Base-by-base conservation (phyloP, 2,329 filamentous ascomycete genomes). In the Akanthomyces dipterigenus region DNA sequence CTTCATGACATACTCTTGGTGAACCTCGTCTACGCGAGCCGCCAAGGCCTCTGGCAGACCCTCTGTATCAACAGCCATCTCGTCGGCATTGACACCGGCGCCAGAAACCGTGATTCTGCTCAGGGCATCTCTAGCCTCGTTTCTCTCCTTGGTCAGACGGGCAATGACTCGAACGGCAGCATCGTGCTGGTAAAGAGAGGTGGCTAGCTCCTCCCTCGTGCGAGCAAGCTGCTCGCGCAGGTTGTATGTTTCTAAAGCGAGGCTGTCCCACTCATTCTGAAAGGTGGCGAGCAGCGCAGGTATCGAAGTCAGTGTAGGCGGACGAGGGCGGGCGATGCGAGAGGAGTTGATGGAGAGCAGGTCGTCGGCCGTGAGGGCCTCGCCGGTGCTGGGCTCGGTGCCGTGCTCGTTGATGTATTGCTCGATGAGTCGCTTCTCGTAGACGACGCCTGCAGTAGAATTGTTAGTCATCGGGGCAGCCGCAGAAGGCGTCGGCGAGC, bases 211-310 rank as follows among this genome's bases (percentile, higher is more conserved):
- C 77, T 97, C 93, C 66, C 93, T 83, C 46, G 93, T 96, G 72
- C 96, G 90, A 56, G 88, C 83, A 64, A 99, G 81, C 72, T 96
- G 91, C 74, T 97, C 90, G 77, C 90, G 89, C 63, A 98, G 79
- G 67, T 91, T 95, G 74, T 92, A 97, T 55, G 91, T 90, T 77
- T 99, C 95, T 40, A 98, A 80, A 14, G 93, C 91, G 49, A 97
- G 79, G 9, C 93, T 88, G 73, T 99, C 95, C 95, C 95, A 99
- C 81, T 99, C 95, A 74, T 96, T 96, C 75, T 99, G 95, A 75
- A 99, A 98, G 43, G 93, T 89, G 55, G 91, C 89, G 61, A 99
- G 88, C 61, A 99, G 85, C 20, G 95, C 92, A 24, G 95, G 95
- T 71, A 99, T 96, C 42, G 95, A 99, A 60, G 95, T 98, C 69